Base-by-base conservation (phyloP, 345 rosid species). In the Orychophragmus violaceus region DNA sequence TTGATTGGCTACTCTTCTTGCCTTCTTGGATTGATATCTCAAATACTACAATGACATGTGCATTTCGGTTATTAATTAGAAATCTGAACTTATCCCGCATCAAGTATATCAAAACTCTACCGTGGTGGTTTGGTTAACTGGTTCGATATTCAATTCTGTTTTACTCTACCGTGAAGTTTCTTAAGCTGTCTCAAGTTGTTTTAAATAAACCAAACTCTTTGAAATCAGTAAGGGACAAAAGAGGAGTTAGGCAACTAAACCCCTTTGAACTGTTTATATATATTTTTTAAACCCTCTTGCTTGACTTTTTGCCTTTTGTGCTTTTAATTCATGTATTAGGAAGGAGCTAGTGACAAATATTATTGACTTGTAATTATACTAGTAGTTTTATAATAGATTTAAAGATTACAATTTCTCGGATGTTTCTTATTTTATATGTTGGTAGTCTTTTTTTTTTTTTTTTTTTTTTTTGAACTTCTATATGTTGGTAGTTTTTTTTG, bases 211-310 rank as follows among this genome's bases (percentile, higher is more conserved):
- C 36, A 24, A 29, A 54, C 21, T 7, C 13, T 45, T n/a, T 63
- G 42, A 55, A 24, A 19, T 29, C 17, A 37, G 52, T 5, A 35
- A 56, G 70, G 32, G 58, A 71, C 58, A 63, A 62, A 57, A 64
- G 35, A 48, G 16, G 13, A 42, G 77, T 73, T 73, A 59, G 77
- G 62, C 67, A 41, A 59, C 72, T 66, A 59, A 66, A 59, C 56
- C 67, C 24, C 35, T 57, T 35, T 57, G 27, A 57, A 23, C 21
- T 17, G 24, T 18, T 30, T 17, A 2, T 8, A 9, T 0, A 28
- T 17, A 16, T n/a, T n/a, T n/a, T n/a, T n/a, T n/a, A n/a, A 25
- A 16, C 53, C 33, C 8, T 23, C 6, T 54, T 32, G 18, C n/a
- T 16, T 36, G 61, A 22, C 54, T 4, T 32, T 58, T 21, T 52